Base-by-base conservation (phyloP, 2,329 filamentous ascomycete species). In the Arthrobotrys sphaeroides region DNA sequence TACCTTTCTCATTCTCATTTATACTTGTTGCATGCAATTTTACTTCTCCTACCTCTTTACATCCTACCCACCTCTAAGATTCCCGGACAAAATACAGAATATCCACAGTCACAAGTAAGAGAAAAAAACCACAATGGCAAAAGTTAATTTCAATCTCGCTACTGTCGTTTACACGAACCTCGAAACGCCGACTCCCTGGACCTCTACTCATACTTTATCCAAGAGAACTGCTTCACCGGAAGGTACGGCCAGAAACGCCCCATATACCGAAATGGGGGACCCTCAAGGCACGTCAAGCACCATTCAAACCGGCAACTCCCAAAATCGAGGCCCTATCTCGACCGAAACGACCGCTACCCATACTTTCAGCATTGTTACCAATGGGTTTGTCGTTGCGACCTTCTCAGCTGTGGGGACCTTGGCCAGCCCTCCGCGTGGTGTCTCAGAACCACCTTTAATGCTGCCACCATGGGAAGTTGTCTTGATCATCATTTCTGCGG, bases 341-440 rank as follows among this genome's bases (percentile, higher is more conserved):
- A 49, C 55, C 26, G 53, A 68, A 10, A 20, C 9, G 1, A 61
- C 62, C 1, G 57, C 40, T 0, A 75, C 72, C 2, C 43, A 42
- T 20, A 69, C 72, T 3, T 33, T 69, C 5, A 69, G 55, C 16
- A 75, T 75, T 16, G 42, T 75, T 1, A 33, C 49, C 10, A 43
- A 51, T 16, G 33, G 57, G 7, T n/a, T 53, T 18, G 64, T 75
- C 9, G 40, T 75, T n/a, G 72, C 62, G 7, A 75, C 62, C 4
- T 75, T 69, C 22, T 69, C 64, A 1, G 55, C 55, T 16, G 45
- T 74, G 6, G 70, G 70, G 20, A 43, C 38, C 2, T 4, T 2
- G 3, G 60, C 45, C 18, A 26, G 59, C 22, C 53, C 61, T 31
- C 69, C 62, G 5, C 69, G 62, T 6, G 51, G 59, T 9, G 49